These are phyloP conservation scores for Tolypocladium guangdongense DNA, from an alignment of 2,329 filamentous ascomycete species.

Conservation along the genomic window DNA sequence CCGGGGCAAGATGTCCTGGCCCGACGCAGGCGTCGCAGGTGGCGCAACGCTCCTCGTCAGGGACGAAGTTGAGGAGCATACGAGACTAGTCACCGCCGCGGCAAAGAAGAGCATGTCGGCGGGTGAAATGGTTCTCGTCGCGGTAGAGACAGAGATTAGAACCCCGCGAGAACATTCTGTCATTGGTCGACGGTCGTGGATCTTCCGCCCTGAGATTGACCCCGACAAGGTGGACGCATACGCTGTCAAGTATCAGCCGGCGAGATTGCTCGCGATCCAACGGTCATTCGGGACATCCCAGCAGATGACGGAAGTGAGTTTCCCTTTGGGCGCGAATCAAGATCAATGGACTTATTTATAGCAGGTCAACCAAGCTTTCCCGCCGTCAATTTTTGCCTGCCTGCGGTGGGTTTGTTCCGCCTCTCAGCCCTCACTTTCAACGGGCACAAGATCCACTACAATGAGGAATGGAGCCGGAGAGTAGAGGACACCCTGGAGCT, in stretches of 20 bases:
- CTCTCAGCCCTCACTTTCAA: conserved; percentile 83
- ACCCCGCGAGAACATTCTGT: conserved; percentile 39
- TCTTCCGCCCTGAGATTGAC: conserved; percentile 29
- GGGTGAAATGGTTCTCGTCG: conserved; percentile 53
- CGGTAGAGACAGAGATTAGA: conserved; percentile 49
- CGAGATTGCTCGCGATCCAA: conserved; percentile 11
- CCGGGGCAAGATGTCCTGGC: conserved; percentile 50
- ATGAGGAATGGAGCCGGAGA: conserved; percentile 50
- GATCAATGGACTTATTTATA: background rate
- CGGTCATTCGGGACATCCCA: conserved; percentile 13
- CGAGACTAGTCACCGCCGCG: conserved; percentile 39
- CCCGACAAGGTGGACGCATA: conserved; percentile 5
- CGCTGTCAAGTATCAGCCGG: conserved; percentile 9
- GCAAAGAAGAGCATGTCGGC: conserved; percentile 44
- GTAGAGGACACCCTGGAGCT: conserved; percentile 57
- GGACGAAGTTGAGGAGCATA: conserved; percentile 44
- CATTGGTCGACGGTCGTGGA: conserved; percentile 42
- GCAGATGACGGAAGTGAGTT: conserved; percentile 7
- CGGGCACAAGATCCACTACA: conserved; percentile 76
- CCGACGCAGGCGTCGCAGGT: conserved; percentile 17
- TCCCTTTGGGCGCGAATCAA: background rate
- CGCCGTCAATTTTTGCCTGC: conserved; percentile 28
- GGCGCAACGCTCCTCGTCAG: conserved; percentile 34
- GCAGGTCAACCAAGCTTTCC: conserved; percentile 10
- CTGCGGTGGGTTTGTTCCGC: conserved; percentile 52